phyloP scores from a whole-genome alignment of 768 basidiomycete species.

The Cyclocybe cylindracea region DNA sequence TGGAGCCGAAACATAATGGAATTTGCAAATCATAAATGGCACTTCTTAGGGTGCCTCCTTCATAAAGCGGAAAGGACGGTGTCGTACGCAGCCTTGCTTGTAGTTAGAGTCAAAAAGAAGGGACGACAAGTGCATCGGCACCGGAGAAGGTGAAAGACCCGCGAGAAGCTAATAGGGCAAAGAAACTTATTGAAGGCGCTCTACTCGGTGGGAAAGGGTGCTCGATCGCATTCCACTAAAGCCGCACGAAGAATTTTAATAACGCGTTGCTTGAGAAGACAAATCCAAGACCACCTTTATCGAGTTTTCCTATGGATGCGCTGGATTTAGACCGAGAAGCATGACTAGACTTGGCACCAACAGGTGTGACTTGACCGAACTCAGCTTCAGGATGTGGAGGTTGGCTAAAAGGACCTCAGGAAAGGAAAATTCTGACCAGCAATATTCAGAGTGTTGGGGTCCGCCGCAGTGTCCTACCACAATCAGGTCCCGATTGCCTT shows the following conservation, averaged over 20 bases:
- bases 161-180: conserved; percentile 23
- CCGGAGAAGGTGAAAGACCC: conserved; percentile 34
- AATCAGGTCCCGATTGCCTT: background rate
- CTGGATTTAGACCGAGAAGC: background rate
- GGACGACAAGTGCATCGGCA: conserved; percentile 39
- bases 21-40: no score
- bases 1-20: no score
- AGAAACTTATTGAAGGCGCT: background rate
- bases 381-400: conserved; percentile 33
- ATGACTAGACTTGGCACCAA: conserved; percentile 5
- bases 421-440: conserved; percentile 19
- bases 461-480: conserved; percentile 23
- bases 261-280: background rate
- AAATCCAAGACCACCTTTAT: conserved; percentile 34
- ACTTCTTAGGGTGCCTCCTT: background rate
- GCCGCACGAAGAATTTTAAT: background rate
- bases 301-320: conserved; percentile 34
- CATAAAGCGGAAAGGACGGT: conserved; percentile 26
- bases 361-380: conserved; percentile 43
- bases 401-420: conserved; percentile 22
- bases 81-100: conserved; percentile 43
- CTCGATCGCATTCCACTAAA: conserved; percentile 41
- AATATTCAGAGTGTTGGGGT: conserved; percentile 29
- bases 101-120: conserved; percentile 48
- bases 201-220: background rate